Evolutionary conservation across 352 stramenopile genomes (phyloP).

Genomic region (Phytophthora tubulina): DNA sequence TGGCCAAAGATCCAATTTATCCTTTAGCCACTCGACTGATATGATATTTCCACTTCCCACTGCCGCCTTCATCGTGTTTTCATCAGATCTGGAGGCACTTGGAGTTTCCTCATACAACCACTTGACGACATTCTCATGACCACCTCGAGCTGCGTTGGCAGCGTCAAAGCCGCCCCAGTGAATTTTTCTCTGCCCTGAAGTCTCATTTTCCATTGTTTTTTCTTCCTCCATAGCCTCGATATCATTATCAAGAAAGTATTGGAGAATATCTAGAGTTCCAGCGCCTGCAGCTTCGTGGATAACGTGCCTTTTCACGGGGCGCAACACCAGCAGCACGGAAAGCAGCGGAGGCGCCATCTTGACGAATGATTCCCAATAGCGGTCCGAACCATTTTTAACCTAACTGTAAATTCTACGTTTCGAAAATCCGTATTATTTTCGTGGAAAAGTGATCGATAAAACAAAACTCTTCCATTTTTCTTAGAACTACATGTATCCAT

Average conservation of each 20-base stretch:
- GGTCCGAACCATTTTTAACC: no score
- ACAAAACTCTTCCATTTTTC: no score
- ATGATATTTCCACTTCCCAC: constrained; percentile 21
- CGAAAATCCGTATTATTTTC: no score
- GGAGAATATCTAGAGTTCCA: constrained; percentile 11
- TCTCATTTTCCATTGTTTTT: neutral
- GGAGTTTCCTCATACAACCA: constrained; percentile 16
- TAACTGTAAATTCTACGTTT: no score
- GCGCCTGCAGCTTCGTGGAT: constrained; percentile 12
- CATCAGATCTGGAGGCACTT: neutral
- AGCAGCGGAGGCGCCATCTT: constrained; percentile 1
- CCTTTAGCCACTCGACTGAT: constrained; percentile 33
- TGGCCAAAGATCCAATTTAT: neutral
- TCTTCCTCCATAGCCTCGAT: neutral
- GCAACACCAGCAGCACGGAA: constrained; percentile 10
- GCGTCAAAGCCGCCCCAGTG: neutral
- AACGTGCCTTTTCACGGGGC: neutral
- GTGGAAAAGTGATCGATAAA: no score
- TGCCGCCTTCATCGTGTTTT: neutral
- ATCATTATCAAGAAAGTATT: constrained; percentile 23
- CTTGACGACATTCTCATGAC: constrained; percentile 5
- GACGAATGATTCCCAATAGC: neutral
- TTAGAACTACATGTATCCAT: no score
- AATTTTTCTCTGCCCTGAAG: neutral
- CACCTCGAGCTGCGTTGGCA: constrained; percentile 6